Base-by-base conservation (phyloP, 1,284 basidiomycete species). In the Leccinum ambiguum region DNA sequence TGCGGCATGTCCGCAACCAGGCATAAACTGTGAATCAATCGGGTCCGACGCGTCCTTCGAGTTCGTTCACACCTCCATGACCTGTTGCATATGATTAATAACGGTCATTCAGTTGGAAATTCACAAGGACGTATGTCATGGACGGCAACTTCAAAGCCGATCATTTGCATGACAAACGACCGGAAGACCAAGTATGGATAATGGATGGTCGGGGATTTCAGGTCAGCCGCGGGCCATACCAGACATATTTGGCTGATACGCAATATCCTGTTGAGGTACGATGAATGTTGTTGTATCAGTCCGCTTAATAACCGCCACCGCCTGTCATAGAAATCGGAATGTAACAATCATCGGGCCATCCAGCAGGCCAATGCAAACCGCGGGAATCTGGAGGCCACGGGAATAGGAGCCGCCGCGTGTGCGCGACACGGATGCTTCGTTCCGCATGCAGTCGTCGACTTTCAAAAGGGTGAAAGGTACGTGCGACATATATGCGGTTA, bases 381-480 rank as follows among this genome's bases (percentile, higher is more conserved):
- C 30, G 54, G 21, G 7, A 14, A 16, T 9, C 6, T 57, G 6
- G 61, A 66, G 13, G 60, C 61, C 0, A 69, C 66, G 1, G 64
- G 71, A 1, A 69, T 72, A 14, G 67, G 71, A 13, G 71, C 60
- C 6, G 63, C 59, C 1, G 71, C 67, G 1, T 72, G 71, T 63
- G 63, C 65, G 3, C 23, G 65, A 7, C 71, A 73, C 61, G 67
- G 69, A 1, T 70, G 62, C 26, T 69, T 71, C 45, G 18, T 67
- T 6, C 71, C 69, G 1, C 63, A 70, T 26, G 64, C 65, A 2
- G 59, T 30, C 7, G 21, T 23, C 7, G 26, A 30, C 8, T 30
- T 26, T 11, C 54, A 57, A 57, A 54, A 23, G 50, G 50, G 50
- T 6, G 4, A 67, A 69, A 13, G 62, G 70, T 69, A 10, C 1